These are phyloP conservation scores for Corylus heterophylla DNA, from an alignment of 306 rosid species.

Conservation along the genomic window DNA sequence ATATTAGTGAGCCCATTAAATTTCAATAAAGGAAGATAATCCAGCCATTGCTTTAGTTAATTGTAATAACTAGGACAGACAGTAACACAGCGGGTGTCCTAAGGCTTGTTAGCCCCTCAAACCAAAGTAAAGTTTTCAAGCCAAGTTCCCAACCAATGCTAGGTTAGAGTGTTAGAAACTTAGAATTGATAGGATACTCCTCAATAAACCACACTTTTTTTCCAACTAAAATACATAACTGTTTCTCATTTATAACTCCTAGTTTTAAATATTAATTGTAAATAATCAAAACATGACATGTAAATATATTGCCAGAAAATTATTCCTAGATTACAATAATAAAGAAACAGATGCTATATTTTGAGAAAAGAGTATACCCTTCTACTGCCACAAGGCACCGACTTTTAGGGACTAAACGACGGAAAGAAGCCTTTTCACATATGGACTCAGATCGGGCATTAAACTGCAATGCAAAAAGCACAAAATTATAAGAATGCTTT, in stretches of 20 bases:
- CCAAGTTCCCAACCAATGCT: neutral
- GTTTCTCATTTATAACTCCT: neutral
- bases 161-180: neutral
- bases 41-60: neutral
- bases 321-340: neutral
- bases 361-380: constrained; percentile 37
- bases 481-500: neutral
- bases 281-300: neutral
- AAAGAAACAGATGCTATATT: neutral
- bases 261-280: no score
- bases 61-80: no score
- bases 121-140: neutral
- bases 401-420: constrained; percentile 45
- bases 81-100: neutral
- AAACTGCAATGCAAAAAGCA: constrained; percentile 36
- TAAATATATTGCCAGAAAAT: neutral
- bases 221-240: neutral
- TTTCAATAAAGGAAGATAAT: neutral
- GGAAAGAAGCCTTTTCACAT: constrained; percentile 48
- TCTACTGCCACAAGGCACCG: constrained; percentile 51
- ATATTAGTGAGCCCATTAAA: no score
- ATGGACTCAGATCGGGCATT: constrained; percentile 59
- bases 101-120: neutral
- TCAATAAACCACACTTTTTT: neutral
- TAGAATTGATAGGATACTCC: neutral